Base-by-base conservation (phyloP, 1,139 yeast genomes). In the Suhomyces atakaporum region DNA sequence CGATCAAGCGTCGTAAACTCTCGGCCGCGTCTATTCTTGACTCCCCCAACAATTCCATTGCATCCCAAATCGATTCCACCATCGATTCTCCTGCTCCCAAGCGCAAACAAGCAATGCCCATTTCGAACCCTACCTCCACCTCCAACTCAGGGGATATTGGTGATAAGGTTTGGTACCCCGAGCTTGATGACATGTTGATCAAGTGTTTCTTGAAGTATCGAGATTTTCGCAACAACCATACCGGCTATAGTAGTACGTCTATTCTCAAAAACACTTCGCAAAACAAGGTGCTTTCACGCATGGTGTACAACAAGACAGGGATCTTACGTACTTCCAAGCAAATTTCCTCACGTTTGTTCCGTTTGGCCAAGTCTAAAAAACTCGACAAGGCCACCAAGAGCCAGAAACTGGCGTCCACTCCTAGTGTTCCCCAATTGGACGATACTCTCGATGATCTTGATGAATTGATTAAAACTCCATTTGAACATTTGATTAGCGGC, bases 261-360 rank as follows among this genome's bases (percentile, higher is more conserved):
- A 49, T 60, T 12, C 53, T 66, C 39, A 63, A 64, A 36, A 60
- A 57, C 37, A 57, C 68, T 4, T 42, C 73, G 10, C 74, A 69
- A 43, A 69, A 70, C 47, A 69, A 67, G 40, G 62, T 69, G 4
- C 50, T 71, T 36, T 65, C 74, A 8, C 50, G 73, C 36, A 68
- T 71, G 75, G 38, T 71, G 26, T 54, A 54, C 27, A 64, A 63
- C 43, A 66, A 62, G 43, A 61, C 73, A 8, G 71, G 71, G 2
- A 47, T 63, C 1, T 47, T 56, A 33, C 56, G 74, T 36, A 57
- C 71, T 2, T 60, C 73, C 3, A 67, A 68, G 42, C 75, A 70
- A 44, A 63, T 70, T 26, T 65, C 73, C 4, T 60, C 71, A 7
- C 38, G 61, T 15, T 39, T 56, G 21, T 46, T 47, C 35, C 44